A percentile compares a stretch with the other conserved stretches of the same genome.
phyloP scores from a whole-genome alignment of 805 yeast genomes.

The Pichia sporocuriosa region DNA sequence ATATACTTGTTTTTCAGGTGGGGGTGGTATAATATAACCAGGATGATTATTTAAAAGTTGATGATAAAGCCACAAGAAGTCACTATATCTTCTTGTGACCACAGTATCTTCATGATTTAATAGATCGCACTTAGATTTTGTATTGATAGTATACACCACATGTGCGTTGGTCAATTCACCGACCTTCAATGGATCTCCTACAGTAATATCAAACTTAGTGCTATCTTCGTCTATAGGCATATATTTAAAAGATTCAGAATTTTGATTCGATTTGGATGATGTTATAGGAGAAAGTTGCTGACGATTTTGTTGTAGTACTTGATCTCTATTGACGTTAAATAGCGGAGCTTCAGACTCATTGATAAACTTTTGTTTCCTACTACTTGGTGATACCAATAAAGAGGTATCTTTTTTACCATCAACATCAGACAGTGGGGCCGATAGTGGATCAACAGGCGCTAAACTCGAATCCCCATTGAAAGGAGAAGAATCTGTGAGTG shows the following conservation, averaged over 20 bases:
- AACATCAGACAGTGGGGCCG: constrained; percentile 4
- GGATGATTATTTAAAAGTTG: constrained; percentile 83
- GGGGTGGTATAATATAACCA: constrained; percentile 89
- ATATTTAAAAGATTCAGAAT: background rate
- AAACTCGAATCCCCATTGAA: background rate
- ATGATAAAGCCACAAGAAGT: constrained; percentile 90
- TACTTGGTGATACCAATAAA: constrained; percentile 34
- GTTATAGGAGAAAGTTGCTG: background rate
- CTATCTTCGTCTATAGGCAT: constrained; percentile 13
- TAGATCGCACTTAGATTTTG: constrained; percentile 44
- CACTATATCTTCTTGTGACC: constrained; percentile 83
- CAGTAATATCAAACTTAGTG: constrained; percentile 53
- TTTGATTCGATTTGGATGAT: background rate
- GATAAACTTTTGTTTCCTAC: constrained; percentile 14
- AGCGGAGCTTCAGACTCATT: constrained; percentile 43
- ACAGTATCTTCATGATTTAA: constrained; percentile 34
- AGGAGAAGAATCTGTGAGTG: background rate
- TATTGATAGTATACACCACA: constrained; percentile 74
- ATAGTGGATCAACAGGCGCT: constrained; percentile 24
- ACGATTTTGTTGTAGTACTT: background rate
- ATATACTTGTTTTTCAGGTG: constrained; percentile 88
- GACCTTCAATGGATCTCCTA: constrained; percentile 86
- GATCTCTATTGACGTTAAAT: constrained; percentile 34
- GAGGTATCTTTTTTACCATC: background rate
- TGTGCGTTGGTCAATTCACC: constrained; percentile 88